A percentile compares a stretch with the other conserved stretches of the same genome.
These are phyloP conservation scores for Sesbania bispinosa DNA, from an alignment of 306 rosid genomes.

Conservation along the genomic window DNA sequence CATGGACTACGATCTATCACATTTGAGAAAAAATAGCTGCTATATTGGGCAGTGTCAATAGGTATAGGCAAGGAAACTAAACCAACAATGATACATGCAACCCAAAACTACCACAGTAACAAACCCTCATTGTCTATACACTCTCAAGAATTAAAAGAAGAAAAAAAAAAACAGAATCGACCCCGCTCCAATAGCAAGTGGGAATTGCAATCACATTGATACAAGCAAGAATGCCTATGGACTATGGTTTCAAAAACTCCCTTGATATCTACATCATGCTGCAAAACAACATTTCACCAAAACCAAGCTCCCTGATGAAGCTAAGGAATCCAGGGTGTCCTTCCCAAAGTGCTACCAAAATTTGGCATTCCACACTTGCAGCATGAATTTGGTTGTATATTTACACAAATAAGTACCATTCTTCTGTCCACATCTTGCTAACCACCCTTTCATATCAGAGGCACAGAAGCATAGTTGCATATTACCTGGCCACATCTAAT, in stretches of 20 bases:
- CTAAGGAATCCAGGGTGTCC: constrained; percentile 12
- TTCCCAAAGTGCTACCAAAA: no score
- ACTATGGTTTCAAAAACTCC: constrained; percentile 20
- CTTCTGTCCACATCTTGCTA: not conserved
- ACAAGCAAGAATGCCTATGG: constrained; percentile 17
- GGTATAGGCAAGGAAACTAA: constrained; percentile 2
- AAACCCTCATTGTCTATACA: constrained; percentile 34
- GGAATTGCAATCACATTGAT: constrained; percentile 1
- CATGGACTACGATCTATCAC: not conserved
- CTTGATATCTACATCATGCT: constrained; percentile 28
- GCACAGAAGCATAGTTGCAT: not conserved
- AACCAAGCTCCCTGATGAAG: constrained; percentile 21
- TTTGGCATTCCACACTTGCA: constrained; percentile 15
- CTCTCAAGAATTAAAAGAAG: constrained; percentile 8
- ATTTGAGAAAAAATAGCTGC: constrained; percentile 11
- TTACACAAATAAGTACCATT: constrained; percentile 30
- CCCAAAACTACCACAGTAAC: constrained; percentile 1
- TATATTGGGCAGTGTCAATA: not conserved
- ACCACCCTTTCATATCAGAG: not conserved
- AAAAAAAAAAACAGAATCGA: no score
- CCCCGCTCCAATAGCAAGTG: constrained; percentile 15
- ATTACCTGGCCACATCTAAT: constrained; percentile 45
- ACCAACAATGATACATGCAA: constrained; percentile 25
- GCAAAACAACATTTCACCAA: constrained; percentile 21
- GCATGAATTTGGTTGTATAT: constrained; percentile 27